Percentiles rank a stretch among this genome's conserved stretches.
These are phyloP conservation scores for Acanthamoeba lenticulata DNA, from an alignment of 208 protist species.

Conservation along the genomic window DNA sequence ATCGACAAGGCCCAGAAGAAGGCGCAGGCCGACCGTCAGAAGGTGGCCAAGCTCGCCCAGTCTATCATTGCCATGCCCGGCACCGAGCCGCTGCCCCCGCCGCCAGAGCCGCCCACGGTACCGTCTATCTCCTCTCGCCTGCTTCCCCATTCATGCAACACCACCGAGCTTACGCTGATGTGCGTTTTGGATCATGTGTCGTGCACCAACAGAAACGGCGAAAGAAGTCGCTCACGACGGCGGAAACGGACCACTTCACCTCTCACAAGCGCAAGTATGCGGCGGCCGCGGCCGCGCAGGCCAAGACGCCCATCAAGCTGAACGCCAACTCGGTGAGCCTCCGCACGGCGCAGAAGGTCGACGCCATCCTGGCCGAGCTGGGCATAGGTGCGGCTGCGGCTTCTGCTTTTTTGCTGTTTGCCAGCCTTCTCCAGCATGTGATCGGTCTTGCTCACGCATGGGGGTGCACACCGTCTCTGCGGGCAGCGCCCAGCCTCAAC, in stretches of 20 bases:
- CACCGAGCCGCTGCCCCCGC: background rate
- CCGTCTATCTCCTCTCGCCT: background rate
- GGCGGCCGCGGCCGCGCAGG: background rate
- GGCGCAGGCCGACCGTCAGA: background rate
- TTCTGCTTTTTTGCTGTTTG: background rate
- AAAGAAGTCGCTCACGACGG: background rate
- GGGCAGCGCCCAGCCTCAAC: background rate
- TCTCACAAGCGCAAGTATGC: background rate
- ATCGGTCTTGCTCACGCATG: background rate
- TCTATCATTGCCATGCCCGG: slow-evolving; percentile 18
- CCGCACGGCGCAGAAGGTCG: slow-evolving; percentile 36
- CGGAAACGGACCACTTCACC: background rate
- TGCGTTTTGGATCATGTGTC: too few species aligned
- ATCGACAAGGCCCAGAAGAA: slow-evolving; percentile 35
- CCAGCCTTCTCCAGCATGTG: background rate
- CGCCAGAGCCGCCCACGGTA: background rate
- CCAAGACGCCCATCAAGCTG: background rate
- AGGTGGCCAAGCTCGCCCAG: slow-evolving; percentile 14
- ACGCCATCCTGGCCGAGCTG: background rate
- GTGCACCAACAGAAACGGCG: background rate
- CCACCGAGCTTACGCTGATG: too few species aligned
- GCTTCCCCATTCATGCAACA: background rate
- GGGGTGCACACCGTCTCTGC: background rate
- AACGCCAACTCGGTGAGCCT: background rate
- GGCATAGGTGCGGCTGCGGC: background rate